These are phyloP conservation scores for Papiliotrema flavescens DNA, from an alignment of 1,284 basidiomycete genomes.

Conservation along the genomic window DNA sequence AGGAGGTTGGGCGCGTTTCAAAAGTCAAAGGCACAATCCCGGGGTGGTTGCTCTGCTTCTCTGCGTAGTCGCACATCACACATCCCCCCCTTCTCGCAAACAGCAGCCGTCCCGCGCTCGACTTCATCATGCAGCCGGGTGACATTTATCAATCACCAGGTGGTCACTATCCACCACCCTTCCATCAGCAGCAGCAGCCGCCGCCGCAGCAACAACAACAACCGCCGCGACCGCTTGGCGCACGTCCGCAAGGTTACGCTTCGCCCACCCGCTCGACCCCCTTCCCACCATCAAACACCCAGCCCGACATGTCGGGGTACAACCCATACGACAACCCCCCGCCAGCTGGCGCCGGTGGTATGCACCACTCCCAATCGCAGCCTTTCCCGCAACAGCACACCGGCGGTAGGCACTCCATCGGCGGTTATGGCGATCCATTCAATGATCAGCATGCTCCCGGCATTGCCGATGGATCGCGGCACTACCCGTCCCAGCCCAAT, in stretches of 20 bases:
- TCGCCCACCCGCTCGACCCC: slow-evolving; percentile 11
- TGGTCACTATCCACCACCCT: background rate
- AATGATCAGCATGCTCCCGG: slow-evolving; percentile 5
- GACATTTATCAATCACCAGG: slow-evolving; percentile 21
- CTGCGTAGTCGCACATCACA: background rate
- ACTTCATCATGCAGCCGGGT: slow-evolving; percentile 29
- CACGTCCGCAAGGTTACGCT: slow-evolving; percentile 8
- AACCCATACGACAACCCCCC: slow-evolving; percentile 20
- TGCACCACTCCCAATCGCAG: slow-evolving; percentile 23
- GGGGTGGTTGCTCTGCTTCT: background rate
- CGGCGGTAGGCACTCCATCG: background rate
- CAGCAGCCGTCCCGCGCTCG: background rate
- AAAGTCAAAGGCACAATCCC: background rate
- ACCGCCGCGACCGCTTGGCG: slow-evolving; percentile 4
- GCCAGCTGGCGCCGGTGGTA: background rate
- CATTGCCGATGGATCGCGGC: slow-evolving; percentile 15
- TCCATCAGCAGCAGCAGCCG: background rate
- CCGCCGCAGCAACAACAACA: slow-evolving; percentile 5
- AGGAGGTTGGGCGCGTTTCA: too few relatives aligned
- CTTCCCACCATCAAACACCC: slow-evolving; percentile 4
- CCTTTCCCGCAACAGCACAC: slow-evolving; percentile 7
- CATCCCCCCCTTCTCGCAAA: background rate
- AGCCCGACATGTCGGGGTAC: background rate
- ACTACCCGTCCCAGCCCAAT: slow-evolving; percentile 24
- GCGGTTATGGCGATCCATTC: slow-evolving; percentile 12